A percentile compares a stretch with the other conserved stretches of the same genome.
phyloP scores from a whole-genome alignment of 139 green algal species.

The Spirogloea muscicola region DNA sequence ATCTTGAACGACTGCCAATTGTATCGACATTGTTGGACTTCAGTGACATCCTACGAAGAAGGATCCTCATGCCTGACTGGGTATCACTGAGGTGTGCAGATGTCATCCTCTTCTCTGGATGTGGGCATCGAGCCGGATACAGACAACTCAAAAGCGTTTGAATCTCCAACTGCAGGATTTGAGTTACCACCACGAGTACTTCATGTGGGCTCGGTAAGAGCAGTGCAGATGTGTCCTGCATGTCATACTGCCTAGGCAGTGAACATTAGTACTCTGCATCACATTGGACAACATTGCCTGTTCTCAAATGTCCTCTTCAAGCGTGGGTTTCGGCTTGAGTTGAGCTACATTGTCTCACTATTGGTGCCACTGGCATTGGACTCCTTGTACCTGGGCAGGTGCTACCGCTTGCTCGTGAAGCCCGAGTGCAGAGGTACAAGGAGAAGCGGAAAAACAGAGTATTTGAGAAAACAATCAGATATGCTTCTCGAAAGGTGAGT shows the following conservation, averaged over 20 bases:
- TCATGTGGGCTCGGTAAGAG: no score
- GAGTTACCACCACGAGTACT: constrained; percentile 19
- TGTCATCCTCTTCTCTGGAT: constrained; percentile 29
- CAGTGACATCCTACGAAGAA: no score
- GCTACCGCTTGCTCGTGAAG: constrained; percentile 38
- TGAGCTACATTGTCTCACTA: no score
- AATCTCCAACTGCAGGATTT: constrained; percentile 1
- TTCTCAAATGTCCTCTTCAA: no score
- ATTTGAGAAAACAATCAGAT: constrained; percentile 83
- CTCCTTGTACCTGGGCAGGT: constrained; percentile 13
- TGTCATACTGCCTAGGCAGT: no score
- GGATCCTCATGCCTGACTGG: neutral
- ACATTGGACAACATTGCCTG: no score
- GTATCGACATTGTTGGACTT: no score
- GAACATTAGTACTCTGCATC: no score
- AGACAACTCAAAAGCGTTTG: constrained; percentile 26
- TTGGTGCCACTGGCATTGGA: no score
- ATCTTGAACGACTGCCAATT: neutral
- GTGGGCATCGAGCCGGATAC: constrained; percentile 25
- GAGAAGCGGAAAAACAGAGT: constrained; percentile 73
- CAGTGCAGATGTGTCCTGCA: no score
- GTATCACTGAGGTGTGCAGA: neutral
- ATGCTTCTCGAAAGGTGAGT: constrained; percentile 75
- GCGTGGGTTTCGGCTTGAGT: no score
- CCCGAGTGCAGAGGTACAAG: constrained; percentile 54